Evolutionary conservation across 352 stramenopile genomes (phyloP).

Genomic region (Phytophthora hibernalis): DNA sequence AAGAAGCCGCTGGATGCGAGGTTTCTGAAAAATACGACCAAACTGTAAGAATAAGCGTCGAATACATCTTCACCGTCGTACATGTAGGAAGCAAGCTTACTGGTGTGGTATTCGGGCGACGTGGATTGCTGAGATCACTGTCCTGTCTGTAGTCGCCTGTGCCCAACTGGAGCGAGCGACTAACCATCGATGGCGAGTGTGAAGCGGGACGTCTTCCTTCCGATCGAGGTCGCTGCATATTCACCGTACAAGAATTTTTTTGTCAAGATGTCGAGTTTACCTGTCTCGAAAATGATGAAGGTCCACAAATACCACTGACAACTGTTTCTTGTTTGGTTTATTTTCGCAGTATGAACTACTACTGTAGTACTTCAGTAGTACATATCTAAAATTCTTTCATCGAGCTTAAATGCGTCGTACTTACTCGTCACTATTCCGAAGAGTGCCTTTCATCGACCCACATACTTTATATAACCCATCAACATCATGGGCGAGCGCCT

Average conservation of each 20-base stretch:
- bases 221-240: constrained; percentile 31
- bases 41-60: not conserved
- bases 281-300: too few species aligned
- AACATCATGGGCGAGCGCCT: constrained; percentile 28
- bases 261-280: too few species aligned
- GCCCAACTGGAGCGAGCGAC: constrained; percentile 31
- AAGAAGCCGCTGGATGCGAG: constrained; percentile 48
- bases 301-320: too few species aligned
- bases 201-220: constrained; percentile 10
- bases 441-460: not conserved
- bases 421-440: not conserved
- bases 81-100: constrained; percentile 21
- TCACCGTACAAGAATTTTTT: too few species aligned
- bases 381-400: too few species aligned
- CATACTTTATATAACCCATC: not conserved
- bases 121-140: constrained; percentile 15
- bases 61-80: not conserved
- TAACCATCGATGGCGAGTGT: constrained; percentile 10
- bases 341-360: too few species aligned
- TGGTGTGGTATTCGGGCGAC: constrained; percentile 49
- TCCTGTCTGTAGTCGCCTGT: not conserved
- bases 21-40: constrained; percentile 41
- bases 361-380: too few species aligned
- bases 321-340: too few species aligned
- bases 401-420: too few species aligned